A percentile compares a stretch with the other conserved stretches of the same genome.
phyloP scores from a whole-genome alignment of 169 alveolate species.

The Eimeria acervulina region DNA sequence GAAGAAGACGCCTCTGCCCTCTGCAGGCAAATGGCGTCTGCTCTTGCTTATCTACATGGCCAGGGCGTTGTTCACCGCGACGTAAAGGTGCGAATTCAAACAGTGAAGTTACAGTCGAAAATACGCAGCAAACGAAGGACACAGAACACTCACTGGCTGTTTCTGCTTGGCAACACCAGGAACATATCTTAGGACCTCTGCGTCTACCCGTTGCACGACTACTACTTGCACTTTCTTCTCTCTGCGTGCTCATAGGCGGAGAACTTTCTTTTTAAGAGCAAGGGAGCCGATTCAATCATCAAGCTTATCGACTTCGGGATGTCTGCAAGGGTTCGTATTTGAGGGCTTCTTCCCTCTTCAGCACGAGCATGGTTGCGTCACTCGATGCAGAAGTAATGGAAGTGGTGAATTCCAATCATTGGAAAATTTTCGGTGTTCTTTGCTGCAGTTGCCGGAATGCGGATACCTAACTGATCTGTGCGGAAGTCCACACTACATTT shows the following conservation, averaged over 20 bases:
- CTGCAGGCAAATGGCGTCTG: conserved; percentile 87
- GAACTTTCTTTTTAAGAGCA: conserved; percentile 81
- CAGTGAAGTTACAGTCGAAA: background rate
- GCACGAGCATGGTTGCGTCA: background rate
- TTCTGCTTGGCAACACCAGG: conserved; percentile 12
- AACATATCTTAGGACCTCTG: background rate
- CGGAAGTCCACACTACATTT: conserved; percentile 89
- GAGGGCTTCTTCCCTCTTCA: background rate
- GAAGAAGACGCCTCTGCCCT: conserved; percentile 86
- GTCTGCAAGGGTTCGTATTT: conserved; percentile 85
- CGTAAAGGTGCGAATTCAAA: conserved; percentile 83
- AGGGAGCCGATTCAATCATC: conserved; percentile 81
- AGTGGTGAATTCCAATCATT: background rate
- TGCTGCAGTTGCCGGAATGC: conserved; percentile 77
- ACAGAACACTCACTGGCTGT: too few relatives aligned
- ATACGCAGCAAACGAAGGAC: background rate
- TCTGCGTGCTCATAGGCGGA: conserved; percentile 67
- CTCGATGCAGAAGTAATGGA: background rate
- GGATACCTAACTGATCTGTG: conserved; percentile 88
- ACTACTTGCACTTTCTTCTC: background rate
- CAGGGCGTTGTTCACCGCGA: conserved; percentile 90
- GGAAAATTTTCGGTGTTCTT: background rate
- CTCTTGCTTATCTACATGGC: conserved; percentile 88
- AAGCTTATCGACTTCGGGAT: conserved; percentile 89
- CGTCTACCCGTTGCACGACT: background rate